Evolutionary conservation across 2,329 filamentous ascomycete species (phyloP).

Genomic region (Ilyonectria sp.): DNA sequence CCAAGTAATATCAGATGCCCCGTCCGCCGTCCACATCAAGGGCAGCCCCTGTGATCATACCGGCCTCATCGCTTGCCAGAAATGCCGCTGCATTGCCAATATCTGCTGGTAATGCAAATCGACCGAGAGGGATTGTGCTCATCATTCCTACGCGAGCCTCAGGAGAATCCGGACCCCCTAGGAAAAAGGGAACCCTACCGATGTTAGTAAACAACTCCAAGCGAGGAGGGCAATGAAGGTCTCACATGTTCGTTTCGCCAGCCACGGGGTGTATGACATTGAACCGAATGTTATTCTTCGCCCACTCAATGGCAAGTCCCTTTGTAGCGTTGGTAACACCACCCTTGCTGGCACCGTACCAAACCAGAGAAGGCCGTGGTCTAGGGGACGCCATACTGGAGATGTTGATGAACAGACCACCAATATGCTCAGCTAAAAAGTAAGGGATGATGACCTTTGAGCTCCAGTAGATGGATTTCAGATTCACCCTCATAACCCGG

Average conservation of each 20-base stretch:
- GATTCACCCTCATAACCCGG: slow-evolving; percentile 21
- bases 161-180: slow-evolving; percentile 9
- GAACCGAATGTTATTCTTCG: slow-evolving; percentile 20
- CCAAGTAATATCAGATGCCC: neutral
- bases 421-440: neutral
- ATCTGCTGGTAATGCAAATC: slow-evolving; percentile 13
- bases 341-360: slow-evolving; percentile 23
- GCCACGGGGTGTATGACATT: slow-evolving; percentile 24
- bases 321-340: slow-evolving; percentile 23
- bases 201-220: neutral
- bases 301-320: slow-evolving; percentile 21
- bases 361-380: slow-evolving; percentile 7
- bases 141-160: slow-evolving; percentile 16
- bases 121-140: slow-evolving; percentile 13
- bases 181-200: slow-evolving; percentile 14
- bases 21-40: slow-evolving; percentile 18
- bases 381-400: slow-evolving; percentile 19
- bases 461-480: slow-evolving; percentile 22
- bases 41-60: slow-evolving; percentile 16
- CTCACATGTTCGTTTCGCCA: slow-evolving; percentile 25
- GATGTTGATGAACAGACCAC: slow-evolving; percentile 24
- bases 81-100: slow-evolving; percentile 20
- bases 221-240: neutral
- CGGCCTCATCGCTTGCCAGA: slow-evolving; percentile 17
- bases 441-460: slow-evolving; percentile 17